These are phyloP conservation scores for Wickerhamiella infanticola DNA, from an alignment of 1,139 yeast genomes.

Conservation along the genomic window DNA sequence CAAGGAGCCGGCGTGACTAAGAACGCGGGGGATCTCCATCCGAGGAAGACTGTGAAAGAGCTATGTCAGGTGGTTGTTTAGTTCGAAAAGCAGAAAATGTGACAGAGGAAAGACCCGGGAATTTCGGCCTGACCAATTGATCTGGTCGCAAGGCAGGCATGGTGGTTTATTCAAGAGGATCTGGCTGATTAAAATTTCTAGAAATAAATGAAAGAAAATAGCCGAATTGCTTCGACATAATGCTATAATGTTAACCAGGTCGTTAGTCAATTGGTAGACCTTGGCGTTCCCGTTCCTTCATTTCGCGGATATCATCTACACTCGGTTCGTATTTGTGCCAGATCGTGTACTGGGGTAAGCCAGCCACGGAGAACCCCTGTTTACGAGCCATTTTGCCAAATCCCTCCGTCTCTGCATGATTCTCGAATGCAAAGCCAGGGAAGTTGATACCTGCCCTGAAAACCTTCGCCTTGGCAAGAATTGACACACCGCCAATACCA, in stretches of 20 bases:
- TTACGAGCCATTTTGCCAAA: conserved; percentile 70
- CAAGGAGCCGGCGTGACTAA: no score
- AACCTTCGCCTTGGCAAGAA: conserved; percentile 60
- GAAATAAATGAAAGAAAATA: background rate
- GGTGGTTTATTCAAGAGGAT: no score
- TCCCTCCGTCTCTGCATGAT: conserved; percentile 89
- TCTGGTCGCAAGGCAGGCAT: no score
- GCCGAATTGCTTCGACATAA: background rate
- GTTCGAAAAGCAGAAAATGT: no score
- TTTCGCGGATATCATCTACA: conserved; percentile 59
- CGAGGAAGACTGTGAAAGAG: no score
- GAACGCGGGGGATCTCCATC: no score
- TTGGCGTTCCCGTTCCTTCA: conserved; percentile 50
- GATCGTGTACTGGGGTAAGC: conserved; percentile 74
- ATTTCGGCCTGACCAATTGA: no score
- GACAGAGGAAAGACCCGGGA: no score
- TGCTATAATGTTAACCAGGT: no score
- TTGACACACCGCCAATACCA: conserved; percentile 87
- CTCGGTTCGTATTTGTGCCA: conserved; percentile 93
- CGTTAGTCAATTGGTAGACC: conserved; percentile 14
- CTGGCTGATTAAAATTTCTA: background rate
- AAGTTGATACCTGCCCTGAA: conserved; percentile 71
- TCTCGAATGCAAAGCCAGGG: conserved; percentile 78
- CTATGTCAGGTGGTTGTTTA: no score
- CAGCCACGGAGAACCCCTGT: conserved; percentile 69